Percentiles rank a stretch among this genome's conserved stretches.
phyloP scores from a whole-genome alignment of 345 rosid genomes.

The Brassica rapa region DNA sequence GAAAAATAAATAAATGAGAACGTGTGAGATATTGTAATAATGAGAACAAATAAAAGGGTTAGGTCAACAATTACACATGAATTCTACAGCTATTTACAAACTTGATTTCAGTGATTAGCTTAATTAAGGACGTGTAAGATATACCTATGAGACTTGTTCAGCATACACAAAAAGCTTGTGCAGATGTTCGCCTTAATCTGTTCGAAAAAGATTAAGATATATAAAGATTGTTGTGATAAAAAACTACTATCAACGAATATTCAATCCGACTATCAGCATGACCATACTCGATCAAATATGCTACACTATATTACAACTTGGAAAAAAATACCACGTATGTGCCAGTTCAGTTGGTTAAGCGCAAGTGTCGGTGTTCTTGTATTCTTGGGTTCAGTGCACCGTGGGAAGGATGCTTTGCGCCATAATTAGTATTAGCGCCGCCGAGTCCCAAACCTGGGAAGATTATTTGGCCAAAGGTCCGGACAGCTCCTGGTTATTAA shows the following conservation, averaged over 20 bases:
- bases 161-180: neutral
- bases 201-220: neutral
- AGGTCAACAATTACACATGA: neutral
- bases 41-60: neutral
- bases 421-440: too few relatives aligned
- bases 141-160: neutral
- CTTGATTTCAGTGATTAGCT: neutral
- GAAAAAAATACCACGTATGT: neutral
- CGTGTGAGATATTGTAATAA: conserved; percentile 20
- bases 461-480: too few relatives aligned
- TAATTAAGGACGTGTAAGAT: neutral
- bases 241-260: neutral
- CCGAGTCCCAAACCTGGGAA: too few relatives aligned
- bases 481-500: too few relatives aligned
- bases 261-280: neutral
- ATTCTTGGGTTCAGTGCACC: too few relatives aligned
- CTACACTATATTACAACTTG: neutral
- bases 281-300: neutral
- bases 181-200: neutral
- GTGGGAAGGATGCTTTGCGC: too few relatives aligned
- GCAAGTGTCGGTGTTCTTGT: too few relatives aligned
- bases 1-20: conserved; percentile 1
- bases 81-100: neutral
- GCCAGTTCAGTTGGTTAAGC: too few relatives aligned
- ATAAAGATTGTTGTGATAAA: neutral